phyloP scores from a whole-genome alignment of 345 rosid genomes.

The Cardamine chenopodiifolia region DNA sequence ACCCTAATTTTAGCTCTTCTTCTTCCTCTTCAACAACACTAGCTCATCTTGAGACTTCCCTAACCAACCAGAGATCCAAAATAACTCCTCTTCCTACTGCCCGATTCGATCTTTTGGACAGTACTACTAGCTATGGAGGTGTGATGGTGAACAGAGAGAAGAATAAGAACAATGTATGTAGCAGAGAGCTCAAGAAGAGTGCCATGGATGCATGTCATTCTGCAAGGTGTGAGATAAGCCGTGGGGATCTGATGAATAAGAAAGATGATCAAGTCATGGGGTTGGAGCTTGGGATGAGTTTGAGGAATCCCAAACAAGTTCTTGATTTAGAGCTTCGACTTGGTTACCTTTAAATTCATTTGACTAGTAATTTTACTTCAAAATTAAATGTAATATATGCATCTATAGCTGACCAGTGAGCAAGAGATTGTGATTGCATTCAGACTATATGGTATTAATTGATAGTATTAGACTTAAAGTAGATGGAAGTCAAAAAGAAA shows the following conservation, averaged over 20 bases:
- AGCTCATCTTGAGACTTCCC: slow-evolving; percentile 29
- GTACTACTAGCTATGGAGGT: slow-evolving; percentile 33
- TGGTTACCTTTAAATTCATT: slow-evolving; percentile 43
- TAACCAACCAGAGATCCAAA: slow-evolving; percentile 29
- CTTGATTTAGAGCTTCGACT: slow-evolving; percentile 79
- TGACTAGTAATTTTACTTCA: background rate
- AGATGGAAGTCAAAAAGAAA: background rate
- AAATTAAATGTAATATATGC: background rate
- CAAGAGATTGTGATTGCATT: slow-evolving; percentile 33
- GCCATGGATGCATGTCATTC: slow-evolving; percentile 32
- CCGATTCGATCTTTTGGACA: slow-evolving; percentile 18
- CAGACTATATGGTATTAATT: slow-evolving; percentile 26
- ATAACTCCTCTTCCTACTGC: slow-evolving; percentile 26
- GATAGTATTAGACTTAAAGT: slow-evolving; percentile 1
- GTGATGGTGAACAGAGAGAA: slow-evolving; percentile 36
- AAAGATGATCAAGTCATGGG: slow-evolving; percentile 41
- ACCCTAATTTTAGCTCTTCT: slow-evolving; percentile 38
- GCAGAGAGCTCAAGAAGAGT: slow-evolving; percentile 40
- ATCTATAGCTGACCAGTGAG: slow-evolving; percentile 25
- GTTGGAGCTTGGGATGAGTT: slow-evolving; percentile 53
- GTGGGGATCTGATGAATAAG: slow-evolving; percentile 43
- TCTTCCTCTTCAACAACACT: slow-evolving; percentile 37
- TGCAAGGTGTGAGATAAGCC: slow-evolving; percentile 32
- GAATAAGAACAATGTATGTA: slow-evolving; percentile 34
- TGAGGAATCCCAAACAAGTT: slow-evolving; percentile 50